phyloP scores from a whole-genome alignment of 306 rosid genomes.

The Oxytropis ochrocephala region DNA sequence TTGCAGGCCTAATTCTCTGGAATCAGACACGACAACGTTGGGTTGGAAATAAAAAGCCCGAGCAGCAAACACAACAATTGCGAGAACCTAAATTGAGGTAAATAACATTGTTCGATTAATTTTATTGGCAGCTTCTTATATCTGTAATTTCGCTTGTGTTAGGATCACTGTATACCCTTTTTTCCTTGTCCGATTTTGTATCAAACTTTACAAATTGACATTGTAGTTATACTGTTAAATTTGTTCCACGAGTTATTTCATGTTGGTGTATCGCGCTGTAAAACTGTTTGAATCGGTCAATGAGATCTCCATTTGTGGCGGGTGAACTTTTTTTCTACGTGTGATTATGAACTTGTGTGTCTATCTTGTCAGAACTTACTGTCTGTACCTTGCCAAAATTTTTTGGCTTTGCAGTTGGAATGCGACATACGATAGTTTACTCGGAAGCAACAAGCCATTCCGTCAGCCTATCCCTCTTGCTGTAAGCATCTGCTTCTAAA shows the following conservation, averaged over 20 bases:
- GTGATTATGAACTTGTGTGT: constrained; percentile 32
- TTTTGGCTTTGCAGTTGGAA: constrained; percentile 90
- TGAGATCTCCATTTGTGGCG: not conserved
- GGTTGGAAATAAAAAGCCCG: constrained; percentile 60
- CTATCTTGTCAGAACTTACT: constrained; percentile 50
- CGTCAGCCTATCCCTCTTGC: constrained; percentile 73
- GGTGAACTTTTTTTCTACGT: constrained; percentile 2
- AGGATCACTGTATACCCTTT: not conserved
- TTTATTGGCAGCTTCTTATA: not conserved
- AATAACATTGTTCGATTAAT: constrained; percentile 13
- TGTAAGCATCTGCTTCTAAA: constrained; percentile 39
- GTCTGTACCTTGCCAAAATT: constrained; percentile 45
- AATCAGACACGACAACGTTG: constrained; percentile 84
- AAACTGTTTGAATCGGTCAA: not conserved
- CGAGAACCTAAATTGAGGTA: constrained; percentile 84
- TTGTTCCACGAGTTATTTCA: not conserved
- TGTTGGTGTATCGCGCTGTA: not conserved
- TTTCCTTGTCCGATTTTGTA: not conserved
- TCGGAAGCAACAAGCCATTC: constrained; percentile 83
- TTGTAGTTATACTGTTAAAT: not conserved
- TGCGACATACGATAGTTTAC: constrained; percentile 73
- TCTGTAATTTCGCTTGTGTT: not conserved
- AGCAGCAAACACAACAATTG: constrained; percentile 39
- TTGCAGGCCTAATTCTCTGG: constrained; percentile 87
- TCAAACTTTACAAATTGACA: not conserved